Evolutionary conservation across 805 yeast genomes (phyloP).

Genomic region (Cyberlindnera meyerae): DNA sequence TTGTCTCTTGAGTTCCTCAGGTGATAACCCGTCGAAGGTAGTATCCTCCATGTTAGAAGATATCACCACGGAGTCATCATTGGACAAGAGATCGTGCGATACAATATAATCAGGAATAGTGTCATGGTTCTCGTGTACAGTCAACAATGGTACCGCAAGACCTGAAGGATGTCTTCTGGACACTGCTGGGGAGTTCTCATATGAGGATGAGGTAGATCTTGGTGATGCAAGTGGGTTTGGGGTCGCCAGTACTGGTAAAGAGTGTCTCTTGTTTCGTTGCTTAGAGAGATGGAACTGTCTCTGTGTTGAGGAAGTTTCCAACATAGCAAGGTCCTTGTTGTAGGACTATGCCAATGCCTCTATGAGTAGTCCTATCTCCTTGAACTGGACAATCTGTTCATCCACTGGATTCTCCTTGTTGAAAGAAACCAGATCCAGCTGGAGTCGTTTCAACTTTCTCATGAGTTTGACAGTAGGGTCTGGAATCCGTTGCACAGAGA

Average conservation of each 20-base stretch:
- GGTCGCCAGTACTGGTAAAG: constrained; percentile 17
- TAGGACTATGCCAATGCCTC: constrained; percentile 10
- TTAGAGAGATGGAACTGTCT: constrained; percentile 12
- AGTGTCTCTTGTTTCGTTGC: constrained; percentile 17
- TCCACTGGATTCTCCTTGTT: constrained; percentile 6
- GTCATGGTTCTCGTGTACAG: constrained; percentile 23
- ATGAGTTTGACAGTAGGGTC: constrained; percentile 12
- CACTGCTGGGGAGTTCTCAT: constrained; percentile 4
- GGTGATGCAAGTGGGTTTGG: constrained; percentile 7
- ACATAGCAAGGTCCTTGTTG: constrained; percentile 5
- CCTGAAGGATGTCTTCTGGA: constrained; percentile 27
- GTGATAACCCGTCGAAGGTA: constrained; percentile 8
- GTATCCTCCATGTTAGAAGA: constrained; percentile 9
- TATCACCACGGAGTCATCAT: constrained; percentile 25
- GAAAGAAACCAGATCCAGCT: constrained; percentile 8
- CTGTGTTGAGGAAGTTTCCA: constrained; percentile 10
- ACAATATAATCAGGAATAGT: constrained; percentile 17
- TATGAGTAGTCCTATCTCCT: constrained; percentile 11
- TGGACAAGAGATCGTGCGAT: constrained; percentile 17
- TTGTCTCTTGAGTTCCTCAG: constrained; percentile 16
- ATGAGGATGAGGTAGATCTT: constrained; percentile 11
- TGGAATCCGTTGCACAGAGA: background rate
- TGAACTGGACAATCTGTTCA: constrained; percentile 9
- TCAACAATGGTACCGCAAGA: constrained; percentile 24
- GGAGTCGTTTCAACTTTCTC: constrained; percentile 8